These are phyloP conservation scores for Sarocladium kiliense DNA, from an alignment of 2,329 filamentous ascomycete genomes.

Conservation along the genomic window DNA sequence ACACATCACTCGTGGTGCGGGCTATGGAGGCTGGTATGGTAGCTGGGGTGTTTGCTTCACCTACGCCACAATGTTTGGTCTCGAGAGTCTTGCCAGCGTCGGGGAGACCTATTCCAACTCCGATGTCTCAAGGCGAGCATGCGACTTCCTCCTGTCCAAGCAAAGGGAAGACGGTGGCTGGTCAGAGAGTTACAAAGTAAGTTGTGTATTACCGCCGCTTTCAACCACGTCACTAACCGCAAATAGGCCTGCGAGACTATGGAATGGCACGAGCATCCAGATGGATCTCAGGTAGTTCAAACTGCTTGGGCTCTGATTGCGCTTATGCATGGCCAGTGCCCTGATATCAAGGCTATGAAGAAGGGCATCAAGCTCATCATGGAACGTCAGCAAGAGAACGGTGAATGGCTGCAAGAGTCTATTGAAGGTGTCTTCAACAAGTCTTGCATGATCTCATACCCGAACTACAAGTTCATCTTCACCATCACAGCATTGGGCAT, in stretches of 20 bases:
- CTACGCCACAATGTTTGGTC: constrained; percentile 92
- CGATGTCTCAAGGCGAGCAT: constrained; percentile 64
- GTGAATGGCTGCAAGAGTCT: constrained; percentile 91
- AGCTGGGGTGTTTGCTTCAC: constrained; percentile 98
- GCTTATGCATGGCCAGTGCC: constrained; percentile 77
- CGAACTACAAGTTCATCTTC: constrained; percentile 98
- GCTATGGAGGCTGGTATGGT: constrained; percentile 94
- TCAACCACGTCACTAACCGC: no score
- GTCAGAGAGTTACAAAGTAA: constrained; percentile 85
- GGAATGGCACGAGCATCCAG: constrained; percentile 67
- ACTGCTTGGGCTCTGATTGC: constrained; percentile 87
- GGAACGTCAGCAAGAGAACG: constrained; percentile 77
- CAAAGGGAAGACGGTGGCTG: constrained; percentile 90
- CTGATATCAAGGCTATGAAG: constrained; percentile 65
- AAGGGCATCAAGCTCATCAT: constrained; percentile 78
- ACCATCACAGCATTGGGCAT: constrained; percentile 90
- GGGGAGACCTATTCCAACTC: constrained; percentile 80
- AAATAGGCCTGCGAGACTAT: constrained; percentile 68
- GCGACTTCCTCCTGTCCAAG: constrained; percentile 78
- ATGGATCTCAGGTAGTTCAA: constrained; percentile 83
- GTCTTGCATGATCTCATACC: constrained; percentile 98
- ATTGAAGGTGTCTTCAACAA: constrained; percentile 99
- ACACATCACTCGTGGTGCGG: constrained; percentile 53
- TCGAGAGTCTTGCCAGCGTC: constrained; percentile 76
- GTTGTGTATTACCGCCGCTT: no score